phyloP scores from a whole-genome alignment of 805 yeast species.

The Hanseniaspora occidentalis region DNA sequence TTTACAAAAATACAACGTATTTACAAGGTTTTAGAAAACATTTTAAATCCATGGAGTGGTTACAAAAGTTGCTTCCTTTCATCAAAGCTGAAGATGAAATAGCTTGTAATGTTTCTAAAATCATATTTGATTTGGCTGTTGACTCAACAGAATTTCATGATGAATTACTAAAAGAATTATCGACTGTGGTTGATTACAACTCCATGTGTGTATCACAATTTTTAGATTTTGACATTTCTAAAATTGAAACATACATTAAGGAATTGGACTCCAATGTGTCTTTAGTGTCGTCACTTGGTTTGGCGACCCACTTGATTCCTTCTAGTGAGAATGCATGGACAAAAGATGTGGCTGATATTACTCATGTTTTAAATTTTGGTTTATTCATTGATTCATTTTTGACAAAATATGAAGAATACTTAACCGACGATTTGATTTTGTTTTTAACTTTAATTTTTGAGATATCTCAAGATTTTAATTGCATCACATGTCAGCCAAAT shows the following conservation, averaged over 20 bases:
- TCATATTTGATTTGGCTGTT: slow-evolving; percentile 9
- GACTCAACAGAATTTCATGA: neutral
- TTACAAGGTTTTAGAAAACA: neutral
- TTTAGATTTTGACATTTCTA: neutral
- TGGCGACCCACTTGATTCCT: slow-evolving; percentile 24
- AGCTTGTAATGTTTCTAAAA: slow-evolving; percentile 8
- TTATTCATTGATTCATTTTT: slow-evolving; percentile 15
- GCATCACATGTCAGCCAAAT: slow-evolving; percentile 12
- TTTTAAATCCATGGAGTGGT: neutral
- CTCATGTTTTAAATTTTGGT: neutral
- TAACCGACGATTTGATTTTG: slow-evolving; percentile 11
- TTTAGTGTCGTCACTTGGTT: slow-evolving; percentile 35
- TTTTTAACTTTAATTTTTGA: slow-evolving; percentile 27
- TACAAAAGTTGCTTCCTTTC: slow-evolving; percentile 3
- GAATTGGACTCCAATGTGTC: slow-evolving; percentile 28
- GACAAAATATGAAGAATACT: slow-evolving; percentile 9
- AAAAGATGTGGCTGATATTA: neutral
- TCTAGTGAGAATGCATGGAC: slow-evolving; percentile 2
- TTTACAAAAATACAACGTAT: neutral
- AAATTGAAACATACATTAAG: slow-evolving; percentile 19
- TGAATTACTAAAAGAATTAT: neutral
- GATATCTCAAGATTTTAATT: slow-evolving; percentile 27
- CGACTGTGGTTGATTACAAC: slow-evolving; percentile 2
- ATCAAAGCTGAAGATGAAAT: slow-evolving; percentile 7
- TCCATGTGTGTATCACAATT: neutral